These are phyloP conservation scores for Xylariales sp. DNA, from an alignment of 2,329 filamentous ascomycete genomes.

Conservation along the genomic window DNA sequence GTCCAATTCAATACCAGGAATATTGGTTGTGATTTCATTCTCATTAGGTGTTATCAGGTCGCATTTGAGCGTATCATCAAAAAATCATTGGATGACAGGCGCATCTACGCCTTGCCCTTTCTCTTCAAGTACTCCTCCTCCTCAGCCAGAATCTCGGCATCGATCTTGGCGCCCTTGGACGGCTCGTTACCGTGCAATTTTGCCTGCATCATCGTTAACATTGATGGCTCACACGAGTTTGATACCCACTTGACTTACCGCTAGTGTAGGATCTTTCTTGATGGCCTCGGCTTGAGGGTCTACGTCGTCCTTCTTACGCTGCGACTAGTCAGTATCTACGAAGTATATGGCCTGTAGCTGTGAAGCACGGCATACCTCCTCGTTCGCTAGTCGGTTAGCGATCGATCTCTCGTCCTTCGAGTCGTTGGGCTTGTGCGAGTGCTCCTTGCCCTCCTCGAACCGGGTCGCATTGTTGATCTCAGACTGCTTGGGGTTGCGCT, in stretches of 20 bases:
- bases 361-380: slow-evolving; percentile 31
- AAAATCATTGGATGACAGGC: too few species aligned
- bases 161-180: slow-evolving; percentile 66
- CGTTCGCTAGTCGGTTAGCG: slow-evolving; percentile 64
- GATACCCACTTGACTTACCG: slow-evolving; percentile 35
- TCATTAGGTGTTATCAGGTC: too few species aligned
- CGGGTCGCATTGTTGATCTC: slow-evolving; percentile 47
- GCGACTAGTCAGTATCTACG: not conserved
- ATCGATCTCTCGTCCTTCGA: slow-evolving; percentile 72
- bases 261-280: slow-evolving; percentile 58
- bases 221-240: slow-evolving; percentile 7
- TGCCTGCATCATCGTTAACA: slow-evolving; percentile 46
- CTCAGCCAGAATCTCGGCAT: slow-evolving; percentile 63
- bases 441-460: slow-evolving; percentile 67
- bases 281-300: slow-evolving; percentile 33
- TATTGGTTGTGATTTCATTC: not conserved
- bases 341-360: too few species aligned
- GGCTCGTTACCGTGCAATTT: slow-evolving; percentile 68
- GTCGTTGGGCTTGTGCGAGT: slow-evolving; percentile 65
- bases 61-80: too few species aligned
- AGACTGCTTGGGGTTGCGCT: slow-evolving; percentile 58
- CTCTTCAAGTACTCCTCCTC: slow-evolving; percentile 60
- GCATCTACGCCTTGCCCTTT: slow-evolving; percentile 50
- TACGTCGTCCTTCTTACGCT: slow-evolving; percentile 37
- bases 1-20: slow-evolving; percentile 5